Percentiles rank a stretch among this genome's conserved stretches.
phyloP scores from a whole-genome alignment of 2,329 filamentous ascomycete genomes.

The Botrytis elliptica region DNA sequence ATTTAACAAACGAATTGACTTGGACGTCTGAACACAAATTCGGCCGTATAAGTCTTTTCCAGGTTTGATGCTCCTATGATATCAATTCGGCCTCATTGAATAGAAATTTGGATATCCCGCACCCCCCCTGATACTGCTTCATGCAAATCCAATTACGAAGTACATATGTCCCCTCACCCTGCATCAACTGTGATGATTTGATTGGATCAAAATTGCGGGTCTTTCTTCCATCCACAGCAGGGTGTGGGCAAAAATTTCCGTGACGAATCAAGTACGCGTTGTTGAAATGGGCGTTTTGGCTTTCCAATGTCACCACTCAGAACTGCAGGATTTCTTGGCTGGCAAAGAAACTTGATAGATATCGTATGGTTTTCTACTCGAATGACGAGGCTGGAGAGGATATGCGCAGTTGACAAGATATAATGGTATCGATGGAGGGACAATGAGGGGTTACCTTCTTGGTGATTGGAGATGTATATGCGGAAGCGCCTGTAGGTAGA shows the following conservation, averaged over 20 bases:
- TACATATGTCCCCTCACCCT: constrained; percentile 4
- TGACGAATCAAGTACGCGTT: constrained; percentile 4
- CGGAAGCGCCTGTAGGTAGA: neutral
- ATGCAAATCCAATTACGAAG: constrained; percentile 17
- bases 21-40: neutral
- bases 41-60: neutral
- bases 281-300: neutral
- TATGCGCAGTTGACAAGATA: neutral
- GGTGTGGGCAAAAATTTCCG: neutral
- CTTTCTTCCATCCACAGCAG: neutral
- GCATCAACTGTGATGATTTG: neutral
- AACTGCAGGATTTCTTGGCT: constrained; percentile 5
- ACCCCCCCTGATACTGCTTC: constrained; percentile 11
- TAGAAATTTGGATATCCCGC: neutral
- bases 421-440: neutral
- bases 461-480: neutral
- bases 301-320: neutral
- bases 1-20: neutral
- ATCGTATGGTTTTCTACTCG: constrained; percentile 9
- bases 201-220: constrained; percentile 11
- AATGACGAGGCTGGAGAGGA: neutral
- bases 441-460: neutral
- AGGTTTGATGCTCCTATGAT: neutral
- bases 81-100: neutral
- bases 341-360: neutral